Percentiles rank a stretch among this genome's conserved stretches.
phyloP scores from a whole-genome alignment of 2,329 filamentous ascomycete genomes.

The Colletotrichum cereale region DNA sequence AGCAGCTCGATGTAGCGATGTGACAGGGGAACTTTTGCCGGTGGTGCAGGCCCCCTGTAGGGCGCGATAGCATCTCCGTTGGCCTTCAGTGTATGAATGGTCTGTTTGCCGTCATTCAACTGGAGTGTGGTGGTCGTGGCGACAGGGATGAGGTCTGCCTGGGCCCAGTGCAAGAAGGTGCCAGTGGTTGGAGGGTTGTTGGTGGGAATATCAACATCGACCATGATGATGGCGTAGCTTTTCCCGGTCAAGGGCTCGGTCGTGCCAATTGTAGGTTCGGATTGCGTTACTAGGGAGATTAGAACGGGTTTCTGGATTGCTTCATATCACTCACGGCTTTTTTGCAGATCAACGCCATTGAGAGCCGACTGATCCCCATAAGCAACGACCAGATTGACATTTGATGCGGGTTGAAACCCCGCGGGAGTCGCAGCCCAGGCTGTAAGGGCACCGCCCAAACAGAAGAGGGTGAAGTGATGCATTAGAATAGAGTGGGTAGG shows the following conservation, averaged over 20 bases:
- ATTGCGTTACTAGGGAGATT: constrained; percentile 14
- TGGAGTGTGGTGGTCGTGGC: constrained; percentile 11
- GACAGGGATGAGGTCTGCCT: constrained; percentile 50
- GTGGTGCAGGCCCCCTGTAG: constrained; percentile 53
- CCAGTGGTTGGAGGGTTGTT: constrained; percentile 49
- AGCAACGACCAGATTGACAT: constrained; percentile 53
- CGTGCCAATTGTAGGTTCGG: constrained; percentile 33
- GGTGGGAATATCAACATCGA: constrained; percentile 61
- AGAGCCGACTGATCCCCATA: constrained; percentile 51
- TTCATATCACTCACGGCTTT: constrained; percentile 48
- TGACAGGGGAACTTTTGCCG: constrained; percentile 51
- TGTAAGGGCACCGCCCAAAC: constrained; percentile 29
- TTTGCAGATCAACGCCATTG: constrained; percentile 53
- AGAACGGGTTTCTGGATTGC: neutral
- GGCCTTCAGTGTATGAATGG: constrained; percentile 15
- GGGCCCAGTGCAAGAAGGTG: constrained; percentile 62
- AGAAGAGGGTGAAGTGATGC: constrained; percentile 17
- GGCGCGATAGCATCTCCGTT: constrained; percentile 34
- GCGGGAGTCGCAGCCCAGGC: constrained; percentile 54
- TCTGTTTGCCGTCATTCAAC: constrained; percentile 15
- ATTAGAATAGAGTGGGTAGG: neutral
- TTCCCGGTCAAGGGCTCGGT: constrained; percentile 28
- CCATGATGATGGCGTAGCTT: constrained; percentile 54
- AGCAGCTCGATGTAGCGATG: constrained; percentile 55
- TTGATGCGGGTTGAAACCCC: constrained; percentile 55